A percentile compares a stretch with the other conserved stretches of the same genome.
phyloP scores from a whole-genome alignment of 768 basidiomycete genomes.

The Panaeolus papilionaceus region DNA sequence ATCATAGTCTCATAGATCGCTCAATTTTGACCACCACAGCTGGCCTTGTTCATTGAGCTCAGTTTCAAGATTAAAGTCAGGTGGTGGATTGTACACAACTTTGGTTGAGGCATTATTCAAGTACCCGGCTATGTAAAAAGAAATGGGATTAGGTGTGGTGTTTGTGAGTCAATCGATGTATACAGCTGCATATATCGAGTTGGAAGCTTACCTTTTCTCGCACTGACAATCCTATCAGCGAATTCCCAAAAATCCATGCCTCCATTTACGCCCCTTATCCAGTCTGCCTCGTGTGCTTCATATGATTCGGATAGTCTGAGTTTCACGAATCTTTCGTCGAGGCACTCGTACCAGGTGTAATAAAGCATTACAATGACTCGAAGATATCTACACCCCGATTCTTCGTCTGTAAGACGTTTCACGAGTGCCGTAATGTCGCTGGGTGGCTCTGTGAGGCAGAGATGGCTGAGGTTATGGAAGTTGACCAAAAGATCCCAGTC shows the following conservation, averaged over 20 bases:
- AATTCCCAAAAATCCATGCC: slow-evolving; percentile 5
- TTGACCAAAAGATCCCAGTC: neutral
- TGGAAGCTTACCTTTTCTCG: neutral
- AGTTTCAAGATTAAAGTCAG: neutral
- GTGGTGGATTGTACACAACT: neutral
- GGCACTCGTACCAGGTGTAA: neutral
- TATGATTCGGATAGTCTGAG: neutral
- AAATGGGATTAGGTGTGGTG: neutral
- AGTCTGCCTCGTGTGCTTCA: neutral
- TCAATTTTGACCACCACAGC: neutral
- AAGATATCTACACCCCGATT: neutral
- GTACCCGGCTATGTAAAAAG: neutral
- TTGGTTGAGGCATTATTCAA: neutral
- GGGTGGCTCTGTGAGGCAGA: neutral
- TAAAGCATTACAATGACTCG: neutral
- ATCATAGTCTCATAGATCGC: neutral
- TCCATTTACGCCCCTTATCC: neutral
- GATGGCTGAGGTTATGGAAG: neutral
- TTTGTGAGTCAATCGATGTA: neutral
- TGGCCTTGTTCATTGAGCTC: neutral
- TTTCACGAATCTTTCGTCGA: neutral
- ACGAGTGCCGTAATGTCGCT: neutral
- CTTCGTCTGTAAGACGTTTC: neutral
- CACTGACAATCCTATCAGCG: neutral
- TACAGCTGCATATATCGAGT: neutral